Conservation (phyloP, 495 filamentous ascomycete genomes). For the Aeminium ludgeri region DNA sequence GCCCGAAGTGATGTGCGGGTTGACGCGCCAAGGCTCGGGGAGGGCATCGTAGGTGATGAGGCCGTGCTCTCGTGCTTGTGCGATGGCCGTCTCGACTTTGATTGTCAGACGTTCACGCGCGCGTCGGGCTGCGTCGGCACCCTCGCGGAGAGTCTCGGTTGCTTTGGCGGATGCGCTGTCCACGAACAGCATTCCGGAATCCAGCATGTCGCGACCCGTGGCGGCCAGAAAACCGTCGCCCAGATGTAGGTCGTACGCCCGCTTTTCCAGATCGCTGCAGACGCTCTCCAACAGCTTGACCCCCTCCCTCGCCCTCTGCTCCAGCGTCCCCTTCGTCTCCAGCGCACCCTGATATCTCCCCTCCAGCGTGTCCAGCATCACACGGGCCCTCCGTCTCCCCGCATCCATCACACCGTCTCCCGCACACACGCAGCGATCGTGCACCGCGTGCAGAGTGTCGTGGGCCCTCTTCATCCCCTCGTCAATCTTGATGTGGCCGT, state of each 20-base stretch:
- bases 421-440: slow-evolving; percentile 73
- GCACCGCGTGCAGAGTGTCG: slow-evolving; percentile 68
- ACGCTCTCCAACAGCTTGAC: slow-evolving; percentile 74
- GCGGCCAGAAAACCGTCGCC: slow-evolving; percentile 29
- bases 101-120: slow-evolving; percentile 64
- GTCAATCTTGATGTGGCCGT: slow-evolving; percentile 69
- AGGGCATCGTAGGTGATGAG: slow-evolving; percentile 80
- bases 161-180: slow-evolving; percentile 61
- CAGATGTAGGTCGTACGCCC: slow-evolving; percentile 65
- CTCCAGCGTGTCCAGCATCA: slow-evolving; percentile 91
- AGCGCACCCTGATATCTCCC: slow-evolving; percentile 77
- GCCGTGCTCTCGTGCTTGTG: slow-evolving; percentile 61
- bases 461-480: slow-evolving; percentile 66
- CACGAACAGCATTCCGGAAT: slow-evolving; percentile 52
- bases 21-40: slow-evolving; percentile 82
- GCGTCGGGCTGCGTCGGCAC: slow-evolving; percentile 58
- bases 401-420: slow-evolving; percentile 81
- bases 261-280: slow-evolving; percentile 63
- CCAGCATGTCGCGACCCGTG: slow-evolving; percentile 40
- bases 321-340: slow-evolving; percentile 66
- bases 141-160: slow-evolving; percentile 66
- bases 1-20: slow-evolving; percentile 77
- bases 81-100: slow-evolving; percentile 62
- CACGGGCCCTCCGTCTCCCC: slow-evolving; percentile 63
- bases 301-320: slow-evolving; percentile 76